Conservation (phyloP, 2,329 filamentous ascomycete species). For the Aspergillus aculeatus region DNA sequence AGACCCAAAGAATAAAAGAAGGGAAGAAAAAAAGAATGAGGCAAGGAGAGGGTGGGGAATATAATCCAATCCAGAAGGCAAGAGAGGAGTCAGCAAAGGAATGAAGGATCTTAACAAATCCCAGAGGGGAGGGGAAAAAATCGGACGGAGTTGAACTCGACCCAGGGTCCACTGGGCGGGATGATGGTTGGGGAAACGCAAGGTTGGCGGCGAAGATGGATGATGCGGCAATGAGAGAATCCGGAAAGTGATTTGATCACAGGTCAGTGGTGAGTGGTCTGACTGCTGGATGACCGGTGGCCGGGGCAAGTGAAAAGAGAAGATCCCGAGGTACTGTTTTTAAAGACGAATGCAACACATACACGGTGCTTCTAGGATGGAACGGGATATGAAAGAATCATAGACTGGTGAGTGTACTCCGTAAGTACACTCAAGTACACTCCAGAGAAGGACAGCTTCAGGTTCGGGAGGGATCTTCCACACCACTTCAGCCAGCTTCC, state of each 20-base stretch:
- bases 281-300: conserved; percentile 8
- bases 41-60: conserved; percentile 1
- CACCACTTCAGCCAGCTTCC: too few relatives aligned
- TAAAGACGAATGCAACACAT: not conserved
- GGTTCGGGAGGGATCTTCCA: too few relatives aligned
- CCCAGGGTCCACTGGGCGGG: conserved; percentile 17
- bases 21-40: conserved; percentile 8
- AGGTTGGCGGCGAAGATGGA: conserved; percentile 11
- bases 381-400: not conserved
- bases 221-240: conserved; percentile 3
- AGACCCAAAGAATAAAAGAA: conserved; percentile 15
- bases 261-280: conserved; percentile 9
- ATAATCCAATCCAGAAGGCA: conserved; percentile 5
- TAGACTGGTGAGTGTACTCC: not conserved
- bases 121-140: conserved; percentile 6
- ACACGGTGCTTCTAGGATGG: not conserved
- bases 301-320: conserved; percentile 22
- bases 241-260: not conserved
- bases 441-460: not conserved
- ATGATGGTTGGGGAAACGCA: conserved; percentile 24
- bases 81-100: not conserved
- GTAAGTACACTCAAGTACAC: too few relatives aligned
- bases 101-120: conserved; percentile 4
- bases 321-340: conserved; percentile 28
- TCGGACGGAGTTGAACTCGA: conserved; percentile 14